phyloP scores from a whole-genome alignment of 345 rosid species.

The Corymbia maculata region DNA sequence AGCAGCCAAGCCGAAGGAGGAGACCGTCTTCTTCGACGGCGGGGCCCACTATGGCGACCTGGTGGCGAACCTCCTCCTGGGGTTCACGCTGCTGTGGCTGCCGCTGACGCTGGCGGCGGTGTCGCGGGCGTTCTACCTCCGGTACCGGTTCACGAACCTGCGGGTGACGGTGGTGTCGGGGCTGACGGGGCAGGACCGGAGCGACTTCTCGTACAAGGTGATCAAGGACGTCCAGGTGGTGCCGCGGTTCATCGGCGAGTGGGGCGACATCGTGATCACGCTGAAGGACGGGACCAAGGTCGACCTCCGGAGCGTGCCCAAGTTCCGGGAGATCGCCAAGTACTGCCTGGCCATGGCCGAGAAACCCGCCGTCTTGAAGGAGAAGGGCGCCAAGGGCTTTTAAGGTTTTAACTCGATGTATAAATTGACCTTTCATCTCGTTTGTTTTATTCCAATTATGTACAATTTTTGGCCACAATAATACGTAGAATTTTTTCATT shows the following conservation, averaged over 20 bases:
- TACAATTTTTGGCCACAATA: not conserved
- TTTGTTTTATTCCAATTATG: not conserved
- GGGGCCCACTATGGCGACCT: conserved; percentile 98
- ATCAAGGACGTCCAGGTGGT: conserved; percentile 85
- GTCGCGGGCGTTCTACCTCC: conserved; percentile 62
- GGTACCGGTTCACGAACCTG: conserved; percentile 90
- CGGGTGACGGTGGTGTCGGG: conserved; percentile 93
- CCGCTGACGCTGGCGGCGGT: conserved; percentile 92
- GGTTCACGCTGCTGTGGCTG: conserved; percentile 82
- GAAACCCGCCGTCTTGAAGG: conserved; percentile 44
- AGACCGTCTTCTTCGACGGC: conserved; percentile 72
- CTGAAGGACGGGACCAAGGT: conserved; percentile 75
- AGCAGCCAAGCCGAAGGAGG: conserved; percentile 31
- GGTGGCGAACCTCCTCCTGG: conserved; percentile 64
- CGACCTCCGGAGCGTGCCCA: conserved; percentile 83
- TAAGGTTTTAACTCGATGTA: not conserved
- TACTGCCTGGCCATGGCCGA: conserved; percentile 75
- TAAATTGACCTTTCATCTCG: not conserved
- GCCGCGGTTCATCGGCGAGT: conserved; percentile 88
- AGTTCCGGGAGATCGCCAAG: conserved; percentile 76
- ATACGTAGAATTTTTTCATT: not conserved
- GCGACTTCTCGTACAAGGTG: conserved; percentile 89
- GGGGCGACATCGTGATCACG: conserved; percentile 86
- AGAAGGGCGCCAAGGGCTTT: conserved; percentile 42
- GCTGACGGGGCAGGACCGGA: conserved; percentile 69